A percentile compares a stretch with the other conserved stretches of the same genome.
Evolutionary conservation across 495 filamentous ascomycete species (phyloP).

Genomic region (Chlorociboria aeruginascens): DNA sequence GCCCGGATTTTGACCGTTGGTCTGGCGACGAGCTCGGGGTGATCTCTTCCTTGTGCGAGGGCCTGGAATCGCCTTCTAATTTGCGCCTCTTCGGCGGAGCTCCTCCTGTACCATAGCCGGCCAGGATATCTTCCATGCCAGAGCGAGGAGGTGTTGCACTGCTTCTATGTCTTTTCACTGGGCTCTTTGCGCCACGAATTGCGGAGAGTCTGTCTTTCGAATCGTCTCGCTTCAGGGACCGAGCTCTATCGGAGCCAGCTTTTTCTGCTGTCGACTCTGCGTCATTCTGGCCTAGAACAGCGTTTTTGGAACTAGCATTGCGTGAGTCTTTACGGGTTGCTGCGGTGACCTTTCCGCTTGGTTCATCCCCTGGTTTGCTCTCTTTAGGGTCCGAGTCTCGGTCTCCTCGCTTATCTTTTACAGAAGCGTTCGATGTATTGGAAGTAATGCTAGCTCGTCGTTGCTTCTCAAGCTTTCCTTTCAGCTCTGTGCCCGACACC

Average conservation of each 20-base stretch:
- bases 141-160: conserved; percentile 57
- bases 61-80: conserved; percentile 24
- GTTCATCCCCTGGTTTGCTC: conserved; percentile 11
- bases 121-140: conserved; percentile 36
- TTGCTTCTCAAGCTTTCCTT: conserved; percentile 42
- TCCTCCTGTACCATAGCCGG: conserved; percentile 32
- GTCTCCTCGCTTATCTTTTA: conserved; percentile 16
- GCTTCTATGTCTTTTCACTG: conserved; percentile 49
- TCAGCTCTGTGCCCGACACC: conserved; percentile 45
- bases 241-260: conserved; percentile 7
- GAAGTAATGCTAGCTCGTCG: conserved; percentile 36
- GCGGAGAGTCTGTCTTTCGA: conserved; percentile 38
- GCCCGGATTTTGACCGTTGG: conserved; percentile 9
- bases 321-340: neutral
- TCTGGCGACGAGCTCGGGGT: conserved; percentile 19
- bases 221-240: conserved; percentile 37
- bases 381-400: conserved; percentile 3
- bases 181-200: conserved; percentile 28
- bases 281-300: conserved; percentile 28
- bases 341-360: conserved; percentile 11
- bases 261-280: conserved; percentile 6
- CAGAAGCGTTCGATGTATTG: conserved; percentile 26
- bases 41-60: conserved; percentile 4
- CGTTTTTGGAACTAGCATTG: conserved; percentile 1
- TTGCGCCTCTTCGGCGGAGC: conserved; percentile 36